A percentile compares a stretch with the other conserved stretches of the same genome.
These are phyloP conservation scores for Lipomyces orientalis DNA, from an alignment of 805 yeast genomes.

Conservation along the genomic window DNA sequence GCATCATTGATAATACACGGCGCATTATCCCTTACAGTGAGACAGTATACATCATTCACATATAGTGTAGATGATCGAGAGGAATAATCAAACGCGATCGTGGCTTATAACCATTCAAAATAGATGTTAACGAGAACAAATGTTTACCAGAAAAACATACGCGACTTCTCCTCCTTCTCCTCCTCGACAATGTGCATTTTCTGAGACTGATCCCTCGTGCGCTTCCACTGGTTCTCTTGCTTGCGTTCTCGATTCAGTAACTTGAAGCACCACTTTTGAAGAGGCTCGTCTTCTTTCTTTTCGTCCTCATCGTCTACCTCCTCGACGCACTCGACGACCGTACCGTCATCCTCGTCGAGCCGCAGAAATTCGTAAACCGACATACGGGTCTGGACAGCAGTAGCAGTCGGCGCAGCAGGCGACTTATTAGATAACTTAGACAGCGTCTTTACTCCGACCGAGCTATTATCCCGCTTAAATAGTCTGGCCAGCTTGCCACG, in stretches of 20 bases:
- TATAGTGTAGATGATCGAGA: no score
- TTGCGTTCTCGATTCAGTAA: not conserved
- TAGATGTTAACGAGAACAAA: not conserved
- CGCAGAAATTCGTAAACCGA: not conserved
- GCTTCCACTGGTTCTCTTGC: not conserved
- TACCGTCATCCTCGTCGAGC: not conserved
- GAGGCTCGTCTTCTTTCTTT: not conserved
- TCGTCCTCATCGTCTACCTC: not conserved
- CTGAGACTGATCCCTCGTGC: not conserved
- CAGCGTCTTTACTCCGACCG: not conserved
- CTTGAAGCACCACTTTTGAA: not conserved
- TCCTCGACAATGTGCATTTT: not conserved
- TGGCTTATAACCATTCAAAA: no score
- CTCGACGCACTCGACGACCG: not conserved
- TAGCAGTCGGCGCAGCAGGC: not conserved
- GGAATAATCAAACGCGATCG: no score
- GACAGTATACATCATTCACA: no score
- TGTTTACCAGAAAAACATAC: not conserved
- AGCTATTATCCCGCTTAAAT: not conserved
- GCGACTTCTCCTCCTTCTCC: not conserved
- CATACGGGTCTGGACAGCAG: not conserved
- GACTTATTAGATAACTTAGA: not conserved
- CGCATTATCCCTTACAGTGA: no score
- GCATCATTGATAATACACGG: no score
- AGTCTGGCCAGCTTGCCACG: not conserved